Base-by-base conservation (phyloP, 1,284 basidiomycete species). In the Tetrapyrgos nigripes region DNA sequence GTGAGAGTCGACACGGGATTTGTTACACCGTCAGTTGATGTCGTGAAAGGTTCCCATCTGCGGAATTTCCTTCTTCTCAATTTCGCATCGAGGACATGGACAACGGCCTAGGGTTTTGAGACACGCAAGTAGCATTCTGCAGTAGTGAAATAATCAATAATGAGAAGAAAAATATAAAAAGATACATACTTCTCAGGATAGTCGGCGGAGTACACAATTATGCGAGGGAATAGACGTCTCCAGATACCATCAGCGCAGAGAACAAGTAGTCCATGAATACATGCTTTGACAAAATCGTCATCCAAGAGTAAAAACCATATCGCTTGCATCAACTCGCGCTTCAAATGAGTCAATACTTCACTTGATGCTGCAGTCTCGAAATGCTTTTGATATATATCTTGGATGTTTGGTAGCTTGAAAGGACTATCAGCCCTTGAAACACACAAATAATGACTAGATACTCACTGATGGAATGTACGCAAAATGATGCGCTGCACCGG, bases 171-270 rank as follows among this genome's bases (percentile, higher is more conserved):
- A 57, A 33, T 37, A 10, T 31, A 37, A n/a, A 37, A 46, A 9
- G 14, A 40, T 69, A 65, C 74, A 44, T 63, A 76, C 57, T 74
- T 73, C 57, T 74, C 71, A 1, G 70, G 72, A 57, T 74, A 74
- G 57, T 74, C 71, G 9, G 70, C 70, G 0, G 66, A 71, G 47
- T 76, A 73, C 0, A 68, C 74, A 27, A 76, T 72, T 0, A 75
- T 64, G 1, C 68, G 51, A 6, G 70, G 72, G 31, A 65, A 75
- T 0, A 75, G 4, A 2, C 64, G 59, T 0, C 65, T 62, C 4
- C 47, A 21, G 1, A 73, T 50, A 1, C 70, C 67, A 61, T 75
- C 66, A 3, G 26, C 24, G 24, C 68, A 74, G 27, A 58, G 50
- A 3, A 75, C 59, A 0, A 75, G 65, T 5, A 74, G 68, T 0